phyloP scores from a whole-genome alignment of 2,329 filamentous ascomycete genomes.

The Monilinia aucupariae region DNA sequence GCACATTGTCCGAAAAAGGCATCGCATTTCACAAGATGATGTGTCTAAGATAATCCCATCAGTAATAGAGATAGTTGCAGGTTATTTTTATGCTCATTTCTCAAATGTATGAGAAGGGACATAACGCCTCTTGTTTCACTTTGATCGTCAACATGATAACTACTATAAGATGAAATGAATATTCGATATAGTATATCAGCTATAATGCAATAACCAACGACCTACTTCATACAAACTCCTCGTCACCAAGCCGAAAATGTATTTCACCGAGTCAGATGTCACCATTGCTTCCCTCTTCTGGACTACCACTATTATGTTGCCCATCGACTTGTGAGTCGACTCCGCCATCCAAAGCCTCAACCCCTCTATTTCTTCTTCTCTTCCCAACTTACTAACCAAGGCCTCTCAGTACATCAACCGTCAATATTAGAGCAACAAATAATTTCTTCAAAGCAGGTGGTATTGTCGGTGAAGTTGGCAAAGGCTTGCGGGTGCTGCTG shows the following conservation, averaged over 20 bases:
- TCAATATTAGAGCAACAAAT: background rate
- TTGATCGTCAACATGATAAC: background rate
- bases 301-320: background rate
- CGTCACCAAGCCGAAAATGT: background rate
- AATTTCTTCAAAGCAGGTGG: background rate
- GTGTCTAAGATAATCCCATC: background rate
- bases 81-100: background rate
- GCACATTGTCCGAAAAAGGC: background rate
- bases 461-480: background rate
- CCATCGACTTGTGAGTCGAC: background rate
- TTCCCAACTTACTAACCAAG: background rate
- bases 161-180: background rate
- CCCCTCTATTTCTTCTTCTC: background rate
- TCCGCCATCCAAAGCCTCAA: background rate
- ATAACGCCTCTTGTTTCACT: background rate
- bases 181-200: background rate
- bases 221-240: background rate
- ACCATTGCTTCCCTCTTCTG: background rate
- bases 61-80: background rate
- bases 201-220: background rate
- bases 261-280: slow-evolving; percentile 2
- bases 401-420: background rate
- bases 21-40: background rate
- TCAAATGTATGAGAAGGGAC: background rate
- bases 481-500: background rate